A percentile compares a stretch with the other conserved stretches of the same genome.
phyloP scores from a whole-genome alignment of 2,329 filamentous ascomycete genomes.

The Juglanconis sp. region DNA sequence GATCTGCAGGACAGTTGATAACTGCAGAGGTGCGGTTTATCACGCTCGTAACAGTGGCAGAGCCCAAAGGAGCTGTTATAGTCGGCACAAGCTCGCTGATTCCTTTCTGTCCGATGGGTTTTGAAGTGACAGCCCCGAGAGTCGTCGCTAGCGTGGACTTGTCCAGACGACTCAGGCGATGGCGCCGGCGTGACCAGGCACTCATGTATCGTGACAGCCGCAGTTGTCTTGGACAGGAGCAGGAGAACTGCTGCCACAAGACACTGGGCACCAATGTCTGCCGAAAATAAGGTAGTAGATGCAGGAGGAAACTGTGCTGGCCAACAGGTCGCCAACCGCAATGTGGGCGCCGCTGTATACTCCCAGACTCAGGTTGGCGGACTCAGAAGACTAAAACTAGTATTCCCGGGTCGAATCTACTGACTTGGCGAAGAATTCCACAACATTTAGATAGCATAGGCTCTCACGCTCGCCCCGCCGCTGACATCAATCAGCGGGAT shows the following conservation, averaged over 20 bases:
- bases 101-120: too few species aligned
- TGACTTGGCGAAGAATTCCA: slow-evolving; percentile 9
- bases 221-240: neutral
- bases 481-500: neutral
- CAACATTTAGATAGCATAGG: slow-evolving; percentile 9
- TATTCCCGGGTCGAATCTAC: neutral
- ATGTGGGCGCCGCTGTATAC: slow-evolving; percentile 1
- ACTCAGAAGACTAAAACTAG: slow-evolving; percentile 3
- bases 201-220: neutral
- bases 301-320: slow-evolving; percentile 6
- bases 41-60: neutral
- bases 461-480: neutral
- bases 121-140: neutral
- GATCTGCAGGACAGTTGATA: slow-evolving; percentile 9
- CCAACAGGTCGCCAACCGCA: neutral
- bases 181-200: neutral
- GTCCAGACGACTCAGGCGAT: neutral
- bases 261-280: slow-evolving; percentile 6
- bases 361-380: slow-evolving; percentile 8
- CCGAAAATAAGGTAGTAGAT: slow-evolving; percentile 10
- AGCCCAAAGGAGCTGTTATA: neutral
- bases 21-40: slow-evolving; percentile 1
- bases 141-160: neutral
- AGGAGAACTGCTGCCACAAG: neutral
- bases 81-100: too few species aligned